Conservation (phyloP, 306 rosid species). For the Nissolia schottii region DNA sequence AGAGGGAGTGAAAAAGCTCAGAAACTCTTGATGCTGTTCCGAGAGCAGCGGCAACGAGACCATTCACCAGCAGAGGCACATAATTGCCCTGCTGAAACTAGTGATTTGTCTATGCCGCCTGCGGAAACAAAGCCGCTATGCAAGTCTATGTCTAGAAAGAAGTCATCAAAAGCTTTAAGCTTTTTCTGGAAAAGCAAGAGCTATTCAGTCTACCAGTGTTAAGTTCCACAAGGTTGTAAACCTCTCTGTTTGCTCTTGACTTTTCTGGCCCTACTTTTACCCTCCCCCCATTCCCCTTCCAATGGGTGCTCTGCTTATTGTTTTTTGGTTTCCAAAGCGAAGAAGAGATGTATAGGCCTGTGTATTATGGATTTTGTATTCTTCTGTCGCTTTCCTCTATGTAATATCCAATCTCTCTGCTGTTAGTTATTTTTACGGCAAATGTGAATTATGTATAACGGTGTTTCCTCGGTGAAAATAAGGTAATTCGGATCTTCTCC, state of each 20-base stretch:
- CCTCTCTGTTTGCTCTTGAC: slow-evolving; percentile 41
- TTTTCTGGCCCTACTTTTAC: slow-evolving; percentile 20
- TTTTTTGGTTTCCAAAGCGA: slow-evolving; percentile 42
- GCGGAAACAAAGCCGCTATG: slow-evolving; percentile 67
- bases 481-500: background rate
- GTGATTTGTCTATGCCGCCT: slow-evolving; percentile 35
- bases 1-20: slow-evolving; percentile 87
- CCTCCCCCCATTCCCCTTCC: slow-evolving; percentile 3
- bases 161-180: slow-evolving; percentile 64
- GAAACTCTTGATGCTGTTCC: slow-evolving; percentile 80
- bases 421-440: background rate
- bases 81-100: slow-evolving; percentile 35
- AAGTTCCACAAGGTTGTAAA: slow-evolving; percentile 50
- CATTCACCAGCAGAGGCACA: slow-evolving; percentile 37
- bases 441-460: slow-evolving; percentile 7
- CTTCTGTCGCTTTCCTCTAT: slow-evolving; percentile 25
- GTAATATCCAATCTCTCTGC: slow-evolving; percentile 39
- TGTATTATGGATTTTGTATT: slow-evolving; percentile 76
- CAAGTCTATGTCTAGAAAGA: slow-evolving; percentile 70
- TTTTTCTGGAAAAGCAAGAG: slow-evolving; percentile 80
- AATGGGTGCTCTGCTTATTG: slow-evolving; percentile 35
- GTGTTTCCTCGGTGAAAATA: background rate
- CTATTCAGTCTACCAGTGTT: slow-evolving; percentile 91
- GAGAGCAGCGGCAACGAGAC: slow-evolving; percentile 87
- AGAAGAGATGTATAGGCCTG: slow-evolving; percentile 73